Evolutionary conservation across 371 early-diverging fungal genomes (phyloP), one percentile per base, ranked within the genome.

Genomic region (Mortierella sp.): DNA sequence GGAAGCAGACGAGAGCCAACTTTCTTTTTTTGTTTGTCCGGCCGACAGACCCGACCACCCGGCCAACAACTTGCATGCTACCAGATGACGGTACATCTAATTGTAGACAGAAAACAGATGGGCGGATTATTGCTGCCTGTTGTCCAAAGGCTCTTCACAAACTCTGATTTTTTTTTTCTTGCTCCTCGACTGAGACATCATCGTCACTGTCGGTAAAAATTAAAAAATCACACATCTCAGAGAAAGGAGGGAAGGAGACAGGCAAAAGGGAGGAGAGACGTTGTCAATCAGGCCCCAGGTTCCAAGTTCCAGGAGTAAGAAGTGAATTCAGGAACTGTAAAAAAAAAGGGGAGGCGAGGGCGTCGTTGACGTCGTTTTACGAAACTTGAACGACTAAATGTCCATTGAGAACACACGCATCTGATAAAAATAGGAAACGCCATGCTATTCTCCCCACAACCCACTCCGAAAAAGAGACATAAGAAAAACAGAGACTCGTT

Each of bases 391-490:
- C 65, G 65, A 32, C 38, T 4, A 35, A 65, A 1, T 65, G 49
- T n/a, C 6, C 27, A 4, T 4, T 10, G 27, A 46, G 48, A 44
- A n/a, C 10, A 48, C 46, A 27, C 27, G 48, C 6, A 46, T 71
- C 71, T 46, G 71, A 48, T 32, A 72, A 72, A 49, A 72, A 49
- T 32, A 72, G 72, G 60, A 5, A 60, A 14, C 60, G 60, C 60
- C 60, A n/a, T 2, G 56, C 56, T 55, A 49, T n/a, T 55, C 27
- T n/a, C 27, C 27, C 27, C 56, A 27, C 56, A 56, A 56, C 56
- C 8, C 27, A 27, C 56, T 58, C 60, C 55, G n/a, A n/a, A n/a
- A n/a, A n/a, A n/a, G n/a, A 3, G 51, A 18, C 51, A 51, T 12
- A 48, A 48, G 48, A 44, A 46, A 46, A 46, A 46, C 12, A 10